Evolutionary conservation across 2,329 filamentous ascomycete genomes (phyloP), one percentile per base, ranked within the genome.

Genomic region (Claviceps pusilla): DNA sequence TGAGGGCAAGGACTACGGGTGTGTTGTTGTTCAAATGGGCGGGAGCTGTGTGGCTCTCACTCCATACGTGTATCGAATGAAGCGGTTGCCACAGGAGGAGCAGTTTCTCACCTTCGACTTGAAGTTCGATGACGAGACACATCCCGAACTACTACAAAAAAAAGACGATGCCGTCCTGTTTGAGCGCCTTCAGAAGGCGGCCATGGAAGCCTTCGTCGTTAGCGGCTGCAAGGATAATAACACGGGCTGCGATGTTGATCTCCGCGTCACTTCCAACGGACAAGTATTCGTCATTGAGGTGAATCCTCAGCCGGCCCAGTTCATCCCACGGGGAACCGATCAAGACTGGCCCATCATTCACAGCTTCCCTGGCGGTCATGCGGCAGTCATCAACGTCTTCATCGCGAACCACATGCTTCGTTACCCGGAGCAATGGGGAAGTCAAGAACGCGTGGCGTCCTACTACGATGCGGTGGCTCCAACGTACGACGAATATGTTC

Each of bases 31-130:
- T 28, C n/a, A 52, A 11, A 19, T 52, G 31, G 50, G 50, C 31
- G 11, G n/a, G 29, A 28, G 31, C 31, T 52, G 50, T 19, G 42
- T 47, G n/a, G 50, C 50, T 16, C 43, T 52, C n/a, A 28, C 29
- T 3, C 50, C 42, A 3, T 11, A 45, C 33, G n/a, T 37, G 42
- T 19, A 47, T 9, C 41, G 31, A 28, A 52, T 47, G 50, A 52
- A 47, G 50, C 12, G 14, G n/a, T 47, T 47, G 51, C 42, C 43
- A 14, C n/a, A 12, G 12, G 14, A 52, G 19, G 50, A 52, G 16
- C n/a, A 37, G n/a, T 52, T 52, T 19, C 31, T 52, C 31, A 52
- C 50, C 43, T 53, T 53, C 35, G 52, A 49, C 35, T 7, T 31
- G 12, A 53, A 49, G 35, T 43, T 48, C 14, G 52, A 53, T 7